phyloP scores from a whole-genome alignment of 768 basidiomycete species.

The Podaxis sp. region DNA sequence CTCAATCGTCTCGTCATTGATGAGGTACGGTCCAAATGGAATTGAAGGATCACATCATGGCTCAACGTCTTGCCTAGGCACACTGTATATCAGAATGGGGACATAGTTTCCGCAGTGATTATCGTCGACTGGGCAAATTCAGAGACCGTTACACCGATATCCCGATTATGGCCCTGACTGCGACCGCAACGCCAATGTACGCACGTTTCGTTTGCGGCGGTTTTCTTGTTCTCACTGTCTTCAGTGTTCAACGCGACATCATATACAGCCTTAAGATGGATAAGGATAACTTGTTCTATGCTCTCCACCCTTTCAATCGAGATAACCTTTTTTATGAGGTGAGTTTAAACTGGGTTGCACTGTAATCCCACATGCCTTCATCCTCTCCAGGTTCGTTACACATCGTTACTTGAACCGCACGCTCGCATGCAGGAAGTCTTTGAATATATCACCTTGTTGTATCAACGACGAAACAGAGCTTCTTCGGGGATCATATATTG shows the following conservation, averaged over 20 bases:
- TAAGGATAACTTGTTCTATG: slow-evolving; percentile 52
- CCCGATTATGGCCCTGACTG: slow-evolving; percentile 87
- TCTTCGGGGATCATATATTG: slow-evolving; percentile 82
- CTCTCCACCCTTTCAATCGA: slow-evolving; percentile 80
- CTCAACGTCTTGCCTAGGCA: slow-evolving; percentile 40
- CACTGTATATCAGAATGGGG: slow-evolving; percentile 92
- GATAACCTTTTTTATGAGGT: slow-evolving; percentile 83
- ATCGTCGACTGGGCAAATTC: slow-evolving; percentile 69
- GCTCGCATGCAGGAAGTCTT: slow-evolving; percentile 63
- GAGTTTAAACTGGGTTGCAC: not conserved
- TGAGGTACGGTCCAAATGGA: slow-evolving; percentile 47
- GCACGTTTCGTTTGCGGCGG: slow-evolving; percentile 17
- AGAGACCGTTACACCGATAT: slow-evolving; percentile 62
- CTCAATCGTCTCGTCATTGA: slow-evolving; percentile 79
- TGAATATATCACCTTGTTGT: slow-evolving; percentile 63
- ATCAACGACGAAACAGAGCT: slow-evolving; percentile 53
- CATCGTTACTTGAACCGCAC: slow-evolving; percentile 46
- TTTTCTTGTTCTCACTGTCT: not conserved
- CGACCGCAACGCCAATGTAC: slow-evolving; percentile 73
- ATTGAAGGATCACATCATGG: not conserved
- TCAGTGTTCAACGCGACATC: slow-evolving; percentile 75
- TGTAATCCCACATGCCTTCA: not conserved
- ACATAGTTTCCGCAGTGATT: slow-evolving; percentile 75
- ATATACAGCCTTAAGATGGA: slow-evolving; percentile 62
- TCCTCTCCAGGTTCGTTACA: slow-evolving; percentile 55